Percentiles rank a stretch among this genome's conserved stretches.
Evolutionary conservation across 2,329 filamentous ascomycete species (phyloP).

Genomic region (Hypoxylon sp.): DNA sequence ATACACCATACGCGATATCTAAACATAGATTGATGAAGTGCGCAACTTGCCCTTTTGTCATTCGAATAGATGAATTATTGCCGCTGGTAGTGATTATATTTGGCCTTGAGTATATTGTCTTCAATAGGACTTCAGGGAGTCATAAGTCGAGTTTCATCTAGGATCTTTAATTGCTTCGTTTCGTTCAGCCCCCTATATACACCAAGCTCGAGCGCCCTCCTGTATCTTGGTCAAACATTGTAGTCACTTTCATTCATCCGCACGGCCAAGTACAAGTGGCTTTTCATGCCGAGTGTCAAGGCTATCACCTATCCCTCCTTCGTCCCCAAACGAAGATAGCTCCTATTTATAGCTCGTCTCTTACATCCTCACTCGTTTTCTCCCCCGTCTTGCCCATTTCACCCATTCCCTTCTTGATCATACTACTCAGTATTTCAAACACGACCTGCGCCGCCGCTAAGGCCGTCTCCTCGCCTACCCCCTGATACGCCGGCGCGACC

Average conservation of each 20-base stretch:
- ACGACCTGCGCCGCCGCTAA: conserved; percentile 86
- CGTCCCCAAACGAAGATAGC: neutral
- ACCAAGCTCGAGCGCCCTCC: neutral
- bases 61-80: neutral
- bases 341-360: conserved; percentile 45
- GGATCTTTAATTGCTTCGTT: neutral
- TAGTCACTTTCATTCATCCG: no score
- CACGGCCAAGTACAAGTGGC: no score
- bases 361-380: conserved; percentile 35
- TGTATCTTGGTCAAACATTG: neutral
- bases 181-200: neutral
- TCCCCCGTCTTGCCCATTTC: conserved; percentile 54
- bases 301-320: neutral
- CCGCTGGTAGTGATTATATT: neutral
- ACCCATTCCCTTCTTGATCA: conserved; percentile 69
- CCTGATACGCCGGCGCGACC: conserved; percentile 88
- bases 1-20: neutral
- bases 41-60: neutral
- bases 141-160: neutral
- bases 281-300: no score
- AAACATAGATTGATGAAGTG: neutral
- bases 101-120: neutral
- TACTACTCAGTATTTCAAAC: conserved; percentile 85
- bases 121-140: neutral
- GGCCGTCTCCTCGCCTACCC: conserved; percentile 82